These are phyloP conservation scores for Oryza longistaminata DNA, from an alignment of 176 grass and related monocot genomes.

Conservation along the genomic window DNA sequence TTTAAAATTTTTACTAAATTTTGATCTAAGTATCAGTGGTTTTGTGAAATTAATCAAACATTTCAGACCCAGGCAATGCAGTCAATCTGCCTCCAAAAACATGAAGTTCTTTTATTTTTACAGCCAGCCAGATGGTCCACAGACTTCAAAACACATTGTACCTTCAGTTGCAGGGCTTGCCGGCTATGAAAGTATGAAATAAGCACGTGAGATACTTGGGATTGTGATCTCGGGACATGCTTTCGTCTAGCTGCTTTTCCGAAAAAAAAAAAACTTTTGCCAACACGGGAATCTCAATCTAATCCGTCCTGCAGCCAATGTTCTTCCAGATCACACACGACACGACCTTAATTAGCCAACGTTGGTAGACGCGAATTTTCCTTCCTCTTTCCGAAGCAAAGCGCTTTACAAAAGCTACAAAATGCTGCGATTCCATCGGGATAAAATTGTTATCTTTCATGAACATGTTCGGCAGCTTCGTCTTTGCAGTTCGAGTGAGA, in stretches of 20 bases:
- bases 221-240: constrained; percentile 7
- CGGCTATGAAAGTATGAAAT: neutral
- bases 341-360: neutral
- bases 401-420: constrained; percentile 27
- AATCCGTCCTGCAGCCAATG: neutral
- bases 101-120: too few relatives aligned
- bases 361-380: neutral
- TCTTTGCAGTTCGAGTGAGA: neutral
- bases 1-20: too few relatives aligned
- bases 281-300: constrained; percentile 29
- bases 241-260: neutral
- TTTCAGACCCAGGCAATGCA: neutral
- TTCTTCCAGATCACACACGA: constrained; percentile 36
- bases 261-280: constrained; percentile 29
- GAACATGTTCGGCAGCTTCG: constrained; percentile 42
- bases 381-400: constrained; percentile 24
- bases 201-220: constrained; percentile 29
- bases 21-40: too few relatives aligned
- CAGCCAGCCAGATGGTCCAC: too few relatives aligned
- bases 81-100: too few relatives aligned
- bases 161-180: neutral
- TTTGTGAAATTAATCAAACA: too few relatives aligned
- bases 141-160: too few relatives aligned
- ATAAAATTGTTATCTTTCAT: neutral
- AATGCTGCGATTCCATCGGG: neutral